Evolutionary conservation across 202 grass and related monocot genomes (phyloP), one percentile per base, ranked within the genome.

Genomic region (Musa balbisiana): DNA sequence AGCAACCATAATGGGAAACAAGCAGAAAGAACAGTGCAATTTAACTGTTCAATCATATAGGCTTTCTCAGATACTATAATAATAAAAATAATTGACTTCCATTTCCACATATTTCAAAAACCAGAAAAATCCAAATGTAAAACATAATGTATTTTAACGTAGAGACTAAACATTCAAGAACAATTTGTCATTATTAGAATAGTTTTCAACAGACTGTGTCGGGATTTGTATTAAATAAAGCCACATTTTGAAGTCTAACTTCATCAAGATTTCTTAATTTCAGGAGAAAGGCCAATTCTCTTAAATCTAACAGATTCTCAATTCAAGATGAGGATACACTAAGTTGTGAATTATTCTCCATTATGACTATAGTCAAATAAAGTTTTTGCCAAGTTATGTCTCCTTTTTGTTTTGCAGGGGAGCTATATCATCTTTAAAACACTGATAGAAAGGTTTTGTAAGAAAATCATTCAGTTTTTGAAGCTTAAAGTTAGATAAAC

Each of bases 21-120:
- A 6, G 33, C 29, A 69, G 58, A 64, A 56, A 78, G 67, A 77
- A 72, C 43, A 20, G 60, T 81, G 2, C 19, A 27, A 22, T 58
- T 59, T 49, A 23, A 52, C 54, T 17, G 52, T 29, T 52, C 33
- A 64, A 20, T 67, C 25, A 52, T 51, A 24, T 19, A 27, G n/a
- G 16, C 53, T 2, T 49, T 9, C 24, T 60, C 25, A 29, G 1
- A 33, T 29, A 15, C 11, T 55, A 26, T 29, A 50, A 55, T 27
- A 29, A 4, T 43, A 74, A 56, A 11, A 27, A 27, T 27, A 27
- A 17, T 43, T 43, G 4, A 43, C 5, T 43, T 43, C 33, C 33
- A 43, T 6, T 43, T 43, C 33, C 33, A 43, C 5, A 33, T 33
- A 43, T 43, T 43, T 43, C 33, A 43, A 43, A 43, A 43, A 8